Conservation (phyloP, 352 stramenopile genomes). For the Pythium aristosporum region DNA sequence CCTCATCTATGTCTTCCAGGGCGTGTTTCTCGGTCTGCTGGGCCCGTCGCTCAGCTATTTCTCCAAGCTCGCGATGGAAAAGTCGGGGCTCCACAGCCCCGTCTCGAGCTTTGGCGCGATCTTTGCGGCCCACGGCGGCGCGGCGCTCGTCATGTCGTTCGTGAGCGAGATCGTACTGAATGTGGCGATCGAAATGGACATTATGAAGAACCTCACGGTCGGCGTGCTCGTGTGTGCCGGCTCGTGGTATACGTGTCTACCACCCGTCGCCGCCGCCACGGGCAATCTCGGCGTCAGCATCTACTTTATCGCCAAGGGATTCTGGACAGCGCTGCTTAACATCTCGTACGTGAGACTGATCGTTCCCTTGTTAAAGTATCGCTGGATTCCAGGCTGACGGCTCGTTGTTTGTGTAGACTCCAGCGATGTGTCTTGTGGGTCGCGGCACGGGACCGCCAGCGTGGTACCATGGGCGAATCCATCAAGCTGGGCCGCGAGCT, state of each 20-base stretch:
- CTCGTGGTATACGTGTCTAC: slow-evolving; percentile 66
- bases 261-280: slow-evolving; percentile 51
- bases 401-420: slow-evolving; percentile 29
- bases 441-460: slow-evolving; percentile 46
- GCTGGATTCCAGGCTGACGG: not conserved
- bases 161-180: slow-evolving; percentile 79
- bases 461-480: slow-evolving; percentile 14
- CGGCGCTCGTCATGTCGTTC: slow-evolving; percentile 72
- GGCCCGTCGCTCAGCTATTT: slow-evolving; percentile 68
- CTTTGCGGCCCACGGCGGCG: slow-evolving; percentile 68
- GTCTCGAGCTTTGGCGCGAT: slow-evolving; percentile 72
- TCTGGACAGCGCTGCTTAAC: slow-evolving; percentile 73
- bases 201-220: slow-evolving; percentile 73
- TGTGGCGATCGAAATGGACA: slow-evolving; percentile 58
- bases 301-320: slow-evolving; percentile 75
- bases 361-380: not conserved
- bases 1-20: slow-evolving; percentile 66
- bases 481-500: slow-evolving; percentile 67
- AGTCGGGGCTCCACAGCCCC: slow-evolving; percentile 42
- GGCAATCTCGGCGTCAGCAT: slow-evolving; percentile 65
- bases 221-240: slow-evolving; percentile 54
- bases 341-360: slow-evolving; percentile 43
- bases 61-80: slow-evolving; percentile 41
- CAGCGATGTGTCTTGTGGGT: slow-evolving; percentile 74
- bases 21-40: slow-evolving; percentile 63